Percentiles rank a stretch among this genome's conserved stretches.
These are phyloP conservation scores for Mortierella sp. DNA, from an alignment of 371 early-diverging fungal genomes.

Conservation along the genomic window DNA sequence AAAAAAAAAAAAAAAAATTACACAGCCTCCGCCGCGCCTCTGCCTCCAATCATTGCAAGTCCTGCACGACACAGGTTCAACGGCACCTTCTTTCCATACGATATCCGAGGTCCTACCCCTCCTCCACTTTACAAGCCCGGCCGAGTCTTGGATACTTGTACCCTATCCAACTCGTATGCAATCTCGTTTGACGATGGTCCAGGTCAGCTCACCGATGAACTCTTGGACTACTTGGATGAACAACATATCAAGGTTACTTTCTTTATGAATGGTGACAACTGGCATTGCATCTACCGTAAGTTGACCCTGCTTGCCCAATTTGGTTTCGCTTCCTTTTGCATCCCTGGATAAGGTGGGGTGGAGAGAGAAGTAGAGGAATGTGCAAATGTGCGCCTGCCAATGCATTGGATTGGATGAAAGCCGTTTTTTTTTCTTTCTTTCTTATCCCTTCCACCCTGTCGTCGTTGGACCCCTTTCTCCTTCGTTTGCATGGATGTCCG, in stretches of 20 bases:
- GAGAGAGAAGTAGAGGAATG: too few species aligned
- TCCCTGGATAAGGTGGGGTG: too few species aligned
- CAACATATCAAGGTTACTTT: slow-evolving; percentile 62
- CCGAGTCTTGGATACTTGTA: slow-evolving; percentile 38
- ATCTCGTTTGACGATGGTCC: slow-evolving; percentile 72
- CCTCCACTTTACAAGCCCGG: slow-evolving; percentile 22
- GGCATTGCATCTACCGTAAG: slow-evolving; percentile 50
- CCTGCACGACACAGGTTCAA: slow-evolving; percentile 24
- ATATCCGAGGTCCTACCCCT: slow-evolving; percentile 29
- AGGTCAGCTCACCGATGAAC: slow-evolving; percentile 54
- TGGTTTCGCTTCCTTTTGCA: neutral
- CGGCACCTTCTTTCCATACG: slow-evolving; percentile 39
- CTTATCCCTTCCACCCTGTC: too few species aligned
- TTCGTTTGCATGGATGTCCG: too few species aligned
- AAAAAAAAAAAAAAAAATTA: neutral
- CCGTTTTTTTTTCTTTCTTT: too few species aligned
- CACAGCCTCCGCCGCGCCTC: slow-evolving; percentile 35
- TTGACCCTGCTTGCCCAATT: neutral
- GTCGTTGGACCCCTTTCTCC: too few species aligned
- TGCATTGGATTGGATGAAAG: too few species aligned
- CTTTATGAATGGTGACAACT: slow-evolving; percentile 69
- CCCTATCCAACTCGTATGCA: slow-evolving; percentile 58
- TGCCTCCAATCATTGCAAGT: slow-evolving; percentile 24
- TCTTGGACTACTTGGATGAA: slow-evolving; percentile 53
- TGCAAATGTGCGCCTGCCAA: too few species aligned